A percentile compares a stretch with the other conserved stretches of the same genome.
Evolutionary conservation across 75 land plant genomes (phyloP).

Genomic region (Sequoiadendron giganteum): DNA sequence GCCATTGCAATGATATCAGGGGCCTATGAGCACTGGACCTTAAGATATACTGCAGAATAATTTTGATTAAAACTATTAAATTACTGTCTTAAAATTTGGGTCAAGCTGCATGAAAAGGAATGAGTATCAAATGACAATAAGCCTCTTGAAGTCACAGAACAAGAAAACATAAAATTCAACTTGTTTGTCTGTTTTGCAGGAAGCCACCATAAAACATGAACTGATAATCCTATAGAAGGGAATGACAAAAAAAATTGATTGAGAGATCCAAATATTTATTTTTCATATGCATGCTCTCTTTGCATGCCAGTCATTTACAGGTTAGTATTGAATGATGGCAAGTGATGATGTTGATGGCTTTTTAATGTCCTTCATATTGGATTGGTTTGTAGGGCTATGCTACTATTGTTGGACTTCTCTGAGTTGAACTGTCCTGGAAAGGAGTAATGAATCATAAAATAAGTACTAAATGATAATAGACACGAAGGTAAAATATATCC

Average conservation of each 20-base stretch:
- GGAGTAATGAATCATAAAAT: neutral
- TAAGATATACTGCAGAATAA: neutral
- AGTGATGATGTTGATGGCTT: neutral
- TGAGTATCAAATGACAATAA: no score
- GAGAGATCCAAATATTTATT: no score
- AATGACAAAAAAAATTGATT: no score
- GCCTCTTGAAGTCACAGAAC: no score
- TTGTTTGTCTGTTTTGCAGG: neutral
- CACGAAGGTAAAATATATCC: neutral
- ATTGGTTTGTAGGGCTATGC: neutral
- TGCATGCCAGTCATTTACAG: neutral
- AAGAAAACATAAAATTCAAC: neutral
- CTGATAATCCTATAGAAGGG: neutral
- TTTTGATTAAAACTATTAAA: neutral
- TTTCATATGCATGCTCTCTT: neutral
- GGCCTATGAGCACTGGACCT: neutral
- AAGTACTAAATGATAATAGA: no score
- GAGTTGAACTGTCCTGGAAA: neutral
- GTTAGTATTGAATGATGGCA: no score
- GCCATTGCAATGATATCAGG: no score
- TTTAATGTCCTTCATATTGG: no score
- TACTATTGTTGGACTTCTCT: no score
- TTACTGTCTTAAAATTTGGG: neutral
- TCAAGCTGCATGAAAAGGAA: no score
- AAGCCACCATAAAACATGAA: neutral